These are phyloP conservation scores for Cercophora sp. DNA, from an alignment of 495 filamentous ascomycete genomes.

Conservation along the genomic window DNA sequence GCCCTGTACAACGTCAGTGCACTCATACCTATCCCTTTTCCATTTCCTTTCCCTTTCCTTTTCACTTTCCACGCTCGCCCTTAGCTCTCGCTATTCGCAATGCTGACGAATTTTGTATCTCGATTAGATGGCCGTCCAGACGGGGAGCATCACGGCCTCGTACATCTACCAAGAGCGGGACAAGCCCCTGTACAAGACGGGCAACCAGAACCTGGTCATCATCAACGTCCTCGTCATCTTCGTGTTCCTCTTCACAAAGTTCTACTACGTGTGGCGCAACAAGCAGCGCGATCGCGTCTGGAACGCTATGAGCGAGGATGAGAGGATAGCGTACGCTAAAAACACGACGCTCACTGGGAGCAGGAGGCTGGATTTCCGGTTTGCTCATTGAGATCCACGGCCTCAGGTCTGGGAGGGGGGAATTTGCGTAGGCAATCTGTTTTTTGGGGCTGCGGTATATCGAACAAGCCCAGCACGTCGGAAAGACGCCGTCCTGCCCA, in stretches of 20 bases:
- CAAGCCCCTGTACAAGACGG: slow-evolving; percentile 60
- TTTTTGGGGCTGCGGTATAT: too few species aligned
- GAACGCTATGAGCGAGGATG: slow-evolving; percentile 37
- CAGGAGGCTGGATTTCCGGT: slow-evolving; percentile 44
- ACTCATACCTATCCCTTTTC: too few species aligned
- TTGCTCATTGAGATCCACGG: slow-evolving; percentile 34
- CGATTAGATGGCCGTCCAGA: slow-evolving; percentile 12
- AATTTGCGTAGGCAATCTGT: too few species aligned
- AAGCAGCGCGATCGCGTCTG: slow-evolving; percentile 35
- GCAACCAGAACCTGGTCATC: slow-evolving; percentile 60
- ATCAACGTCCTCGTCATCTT: slow-evolving; percentile 39
- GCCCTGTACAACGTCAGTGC: slow-evolving; percentile 49
- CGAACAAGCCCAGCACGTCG: too few species aligned
- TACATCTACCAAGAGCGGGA: slow-evolving; percentile 58
- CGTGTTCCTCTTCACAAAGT: slow-evolving; percentile 36
- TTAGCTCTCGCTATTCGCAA: too few species aligned
- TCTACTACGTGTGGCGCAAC: slow-evolving; percentile 43
- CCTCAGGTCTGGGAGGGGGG: too few species aligned
- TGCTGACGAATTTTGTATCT: too few species aligned
- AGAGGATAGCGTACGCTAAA: slow-evolving; percentile 34
- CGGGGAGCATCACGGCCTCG: slow-evolving; percentile 36
- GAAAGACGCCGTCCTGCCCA: too few species aligned
- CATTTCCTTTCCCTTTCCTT: too few species aligned
- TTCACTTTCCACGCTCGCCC: too few species aligned
- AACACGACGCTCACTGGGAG: slow-evolving; percentile 37